phyloP scores from a whole-genome alignment of 192 early-diverging fungal genomes.

The Radiomyces spectabilis region DNA sequence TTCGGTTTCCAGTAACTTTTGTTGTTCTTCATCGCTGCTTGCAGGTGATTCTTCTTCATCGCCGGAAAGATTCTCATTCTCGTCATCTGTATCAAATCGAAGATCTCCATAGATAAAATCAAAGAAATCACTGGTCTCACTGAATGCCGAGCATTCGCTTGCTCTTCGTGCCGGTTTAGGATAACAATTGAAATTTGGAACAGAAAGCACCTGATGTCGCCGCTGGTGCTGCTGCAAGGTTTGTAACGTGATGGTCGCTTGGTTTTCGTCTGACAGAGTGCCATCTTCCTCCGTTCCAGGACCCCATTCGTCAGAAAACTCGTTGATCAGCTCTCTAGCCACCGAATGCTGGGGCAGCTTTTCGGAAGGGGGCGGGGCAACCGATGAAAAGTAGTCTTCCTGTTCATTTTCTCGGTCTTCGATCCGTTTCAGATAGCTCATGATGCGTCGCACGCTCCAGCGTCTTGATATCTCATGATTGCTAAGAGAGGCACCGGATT shows the following conservation, averaged over 20 bases:
- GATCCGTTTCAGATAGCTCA: constrained; percentile 21
- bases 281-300: background rate
- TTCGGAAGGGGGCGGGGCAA: too few species aligned
- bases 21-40: background rate
- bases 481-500: background rate
- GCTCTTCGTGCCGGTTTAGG: too few species aligned
- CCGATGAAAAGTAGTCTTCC: constrained; percentile 11
- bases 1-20: background rate
- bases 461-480: background rate
- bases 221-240: background rate
- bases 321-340: background rate
- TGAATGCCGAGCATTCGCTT: too few species aligned
- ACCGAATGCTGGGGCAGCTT: too few species aligned
- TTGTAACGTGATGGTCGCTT: background rate
- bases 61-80: background rate
- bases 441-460: constrained; percentile 23
- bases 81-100: too few species aligned
- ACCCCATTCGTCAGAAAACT: background rate
- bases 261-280: background rate
- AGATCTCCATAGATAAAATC: too few species aligned
- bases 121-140: too few species aligned
- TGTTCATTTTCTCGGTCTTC: constrained; percentile 7
- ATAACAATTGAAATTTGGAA: too few species aligned
- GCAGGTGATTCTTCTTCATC: background rate
- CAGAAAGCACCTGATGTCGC: background rate